Base-by-base conservation (phyloP, 2,329 filamentous ascomycete species). In the Talaromyces funiculosus region DNA sequence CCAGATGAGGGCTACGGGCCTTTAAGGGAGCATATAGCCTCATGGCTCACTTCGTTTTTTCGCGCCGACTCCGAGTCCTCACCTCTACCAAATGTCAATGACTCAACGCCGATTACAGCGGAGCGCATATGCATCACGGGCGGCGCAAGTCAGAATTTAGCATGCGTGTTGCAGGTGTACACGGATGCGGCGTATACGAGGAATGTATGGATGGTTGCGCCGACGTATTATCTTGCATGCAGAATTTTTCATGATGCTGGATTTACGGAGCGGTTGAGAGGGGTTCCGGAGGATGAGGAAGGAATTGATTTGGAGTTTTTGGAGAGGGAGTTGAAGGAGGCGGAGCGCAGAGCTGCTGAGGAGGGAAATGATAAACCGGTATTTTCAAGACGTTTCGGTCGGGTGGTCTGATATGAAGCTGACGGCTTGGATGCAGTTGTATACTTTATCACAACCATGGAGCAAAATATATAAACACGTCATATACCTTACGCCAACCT, bases 401-500 rank as follows among this genome's bases (percentile, higher is more conserved):
- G 5, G 47, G 9, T 40, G 16, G 10, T 29, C 3, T 24, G 18
- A 22, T 14, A 22, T 49, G 24, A 53, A 59, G 10, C 37, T 29
- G 24, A 38, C 53, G 22, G 35, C 20, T 3, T 22, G n/a, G 22
- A 20, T 22, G 5, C 37, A 61, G 47, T 9, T 20, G 16, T 75
- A 82, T 67, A 92, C 90, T 70, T 78, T 79, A 1, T 72, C 78
- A 0, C 80, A 82, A 18, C 78, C 84, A 14, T 81, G 84, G 75
- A 82, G 86, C 40, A 96, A 96, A 69, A 83, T 90, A 59, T 97
- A 96, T 77, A 87, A 86, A 59, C 90, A 97, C 71, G 73, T 97
- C 66, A 88, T 99, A 67, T 97, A 97, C 72, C 85, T 86, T 33
- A 92, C 96, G 14, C 90, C 94, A 0, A 91, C 91, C 0, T 95